Evolutionary conservation across 2,329 filamentous ascomycete genomes (phyloP), one percentile per base, ranked within the genome.

Genomic region (Capronia epimyces): DNA sequence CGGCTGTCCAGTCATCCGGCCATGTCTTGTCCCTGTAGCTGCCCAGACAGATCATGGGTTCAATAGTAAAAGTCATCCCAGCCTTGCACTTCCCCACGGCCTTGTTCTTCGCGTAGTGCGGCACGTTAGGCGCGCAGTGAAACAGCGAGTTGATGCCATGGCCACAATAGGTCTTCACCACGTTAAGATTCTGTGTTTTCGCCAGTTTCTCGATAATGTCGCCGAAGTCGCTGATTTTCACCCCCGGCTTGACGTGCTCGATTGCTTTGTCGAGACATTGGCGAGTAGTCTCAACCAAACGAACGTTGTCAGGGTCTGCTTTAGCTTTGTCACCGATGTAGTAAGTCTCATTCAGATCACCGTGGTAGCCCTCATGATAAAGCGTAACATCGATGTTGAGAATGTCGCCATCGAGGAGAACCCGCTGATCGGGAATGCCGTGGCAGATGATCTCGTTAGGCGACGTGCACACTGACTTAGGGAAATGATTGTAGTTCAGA

Each of bases 1-100:
- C 87, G 69, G 89, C 95, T 1, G 93, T 98, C 93, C 93, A 98
- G 74, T 97, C 89, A 67, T 98, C 93, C 0, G 93, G 93, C 93
- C 93, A 98, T 0, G 89, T 97, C 67, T 93, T 86, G 66, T 98
- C 93, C 57, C 82, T 82, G 70, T 95, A 87, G 55, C 87, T 90
- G 52, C 93, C 93, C 49, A 96, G 70, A 34, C 89, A 89, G 66
- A 98, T 90, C 93, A 98, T 98, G 13, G 93, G 93, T 73, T 98
- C 93, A 55, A 98, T 98, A 0, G 93, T 98, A 65, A 98, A 98
- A 58, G 89, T 95, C 89, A 97, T 96, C 47, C 93, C 93, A 0
- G 88, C 84, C 74, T 96, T 96, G 53, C 90, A 93, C 62, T 87
- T 83, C 43, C 93, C 93, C 1, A 96, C 86, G 0, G 91, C 89